Evolutionary conservation across 2,329 filamentous ascomycete genomes (phyloP), one percentile per base, ranked within the genome.

Genomic region (Mycocentrospora acerina): DNA sequence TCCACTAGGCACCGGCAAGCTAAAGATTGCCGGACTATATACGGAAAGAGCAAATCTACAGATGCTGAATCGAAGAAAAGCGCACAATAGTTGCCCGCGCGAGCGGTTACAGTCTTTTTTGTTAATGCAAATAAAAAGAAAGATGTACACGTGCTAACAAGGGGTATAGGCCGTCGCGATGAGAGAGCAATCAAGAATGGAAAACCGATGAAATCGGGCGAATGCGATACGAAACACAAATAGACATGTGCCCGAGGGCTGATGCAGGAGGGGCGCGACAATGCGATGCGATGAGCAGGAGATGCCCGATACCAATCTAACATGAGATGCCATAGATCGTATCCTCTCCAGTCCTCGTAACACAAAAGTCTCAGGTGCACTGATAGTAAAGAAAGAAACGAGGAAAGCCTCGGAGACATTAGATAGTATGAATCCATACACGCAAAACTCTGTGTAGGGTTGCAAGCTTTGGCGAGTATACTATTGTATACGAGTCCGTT

Each of bases 41-140:
- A 26, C 24, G 40, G 35, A 35, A 40, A 40, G 29, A 26, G 22
- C 36, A 14, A 25, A 39, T 42, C 37, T 32, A 37, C n/a, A 24
- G 27, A 37, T 31, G 37, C 41, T 45, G 36, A 37, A 37, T 35
- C 33, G 37, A 42, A 36, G 32, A 48, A 37, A 52, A 57, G 45
- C 42, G 48, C 60, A 62, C 59, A 65, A 44, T 50, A 57, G 40
- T 60, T 47, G 53, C 59, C 66, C 64, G 66, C 64, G 66, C 51
- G 66, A 66, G 66, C 66, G 60, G 64, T 58, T 63, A 67, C 62
- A 65, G 57, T 68, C 64, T 67, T 66, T 60, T 64, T 50, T 40
- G 33, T 46, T 43, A 42, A 42, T 54, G 34, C 40, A 27, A 46
- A 53, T n/a, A n/a, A n/a, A 51, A 46, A 53, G 40, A 47, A 27